These are phyloP conservation scores for Vanrija pseudolonga DNA, from an alignment of 1,284 basidiomycete species.

Conservation along the genomic window DNA sequence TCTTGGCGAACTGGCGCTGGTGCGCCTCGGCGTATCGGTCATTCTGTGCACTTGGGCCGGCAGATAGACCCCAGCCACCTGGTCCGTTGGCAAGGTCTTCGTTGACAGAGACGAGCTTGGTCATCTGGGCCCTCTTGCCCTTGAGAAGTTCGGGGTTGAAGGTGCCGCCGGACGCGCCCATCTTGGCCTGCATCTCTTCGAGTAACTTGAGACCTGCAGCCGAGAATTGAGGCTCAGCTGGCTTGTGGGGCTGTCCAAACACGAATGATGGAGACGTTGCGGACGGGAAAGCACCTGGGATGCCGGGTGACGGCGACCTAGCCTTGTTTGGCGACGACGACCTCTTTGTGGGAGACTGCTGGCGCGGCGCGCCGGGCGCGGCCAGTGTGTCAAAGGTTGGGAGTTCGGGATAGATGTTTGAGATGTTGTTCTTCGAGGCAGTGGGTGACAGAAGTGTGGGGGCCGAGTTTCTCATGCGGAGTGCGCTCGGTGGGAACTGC, in stretches of 20 bases:
- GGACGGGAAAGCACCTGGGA: conserved; percentile 20
- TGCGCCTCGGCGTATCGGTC: conserved; percentile 42
- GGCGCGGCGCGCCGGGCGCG: neutral
- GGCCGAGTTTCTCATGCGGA: conserved; percentile 21
- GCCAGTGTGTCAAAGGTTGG: neutral
- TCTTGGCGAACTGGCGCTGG: conserved; percentile 42
- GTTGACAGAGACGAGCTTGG: conserved; percentile 33
- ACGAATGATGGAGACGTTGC: conserved; percentile 19
- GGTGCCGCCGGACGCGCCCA: conserved; percentile 18
- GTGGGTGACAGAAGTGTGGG: conserved; percentile 23
- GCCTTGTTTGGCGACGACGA: neutral
- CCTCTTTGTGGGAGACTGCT: neutral
- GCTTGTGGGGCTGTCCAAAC: conserved; percentile 22
- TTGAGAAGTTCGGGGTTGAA: conserved; percentile 40
- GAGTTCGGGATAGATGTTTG: conserved; percentile 25
- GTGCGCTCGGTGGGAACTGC: neutral
- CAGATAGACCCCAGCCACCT: conserved; percentile 31
- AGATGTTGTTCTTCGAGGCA: neutral
- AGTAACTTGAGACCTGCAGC: conserved; percentile 34
- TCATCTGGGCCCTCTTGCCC: conserved; percentile 37
- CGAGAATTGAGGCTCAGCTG: conserved; percentile 31
- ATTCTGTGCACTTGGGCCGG: neutral
- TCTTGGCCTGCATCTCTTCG: conserved; percentile 41
- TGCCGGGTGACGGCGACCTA: neutral
- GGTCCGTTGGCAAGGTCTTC: conserved; percentile 22